Percentiles rank a stretch among this genome's conserved stretches.
phyloP scores from a whole-genome alignment of 345 rosid species.

The Corchorus capsularis region DNA sequence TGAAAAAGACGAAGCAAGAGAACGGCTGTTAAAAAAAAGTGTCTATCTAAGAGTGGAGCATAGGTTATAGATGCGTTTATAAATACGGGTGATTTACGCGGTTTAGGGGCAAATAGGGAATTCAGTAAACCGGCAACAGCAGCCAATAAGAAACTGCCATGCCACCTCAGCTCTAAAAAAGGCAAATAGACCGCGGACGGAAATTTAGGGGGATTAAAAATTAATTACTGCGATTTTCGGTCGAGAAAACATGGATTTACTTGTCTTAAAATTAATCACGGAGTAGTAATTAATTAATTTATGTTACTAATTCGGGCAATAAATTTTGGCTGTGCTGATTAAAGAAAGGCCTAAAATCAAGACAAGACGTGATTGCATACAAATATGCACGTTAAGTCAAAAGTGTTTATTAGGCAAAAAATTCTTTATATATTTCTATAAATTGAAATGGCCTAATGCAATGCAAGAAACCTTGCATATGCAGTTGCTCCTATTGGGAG shows the following conservation, averaged over 20 bases:
- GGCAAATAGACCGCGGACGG: neutral
- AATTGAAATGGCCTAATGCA: too few species aligned
- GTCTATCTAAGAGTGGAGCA: neutral
- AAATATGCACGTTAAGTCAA: too few species aligned
- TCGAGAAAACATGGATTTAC: neutral
- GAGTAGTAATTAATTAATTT: neutral
- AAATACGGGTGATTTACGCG: neutral
- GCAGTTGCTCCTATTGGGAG: too few species aligned
- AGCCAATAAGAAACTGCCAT: neutral
- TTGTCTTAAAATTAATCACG: neutral
- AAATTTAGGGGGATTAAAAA: neutral
- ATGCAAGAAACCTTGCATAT: too few species aligned
- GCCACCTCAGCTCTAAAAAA: neutral
- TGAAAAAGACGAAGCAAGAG: neutral
- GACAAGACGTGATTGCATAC: neutral
- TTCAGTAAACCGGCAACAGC: neutral
- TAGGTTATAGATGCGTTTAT: neutral
- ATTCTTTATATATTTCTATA: too few species aligned
- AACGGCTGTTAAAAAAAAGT: neutral
- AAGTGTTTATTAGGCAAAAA: too few species aligned
- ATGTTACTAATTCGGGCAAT: neutral
- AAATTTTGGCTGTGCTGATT: too few species aligned
- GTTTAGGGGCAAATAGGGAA: conserved; percentile 9
- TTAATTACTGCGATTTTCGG: too few species aligned
- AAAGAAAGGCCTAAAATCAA: neutral